phyloP scores from a whole-genome alignment of 2,329 filamentous ascomycete species.

The Penicillium sclerotiorum region DNA sequence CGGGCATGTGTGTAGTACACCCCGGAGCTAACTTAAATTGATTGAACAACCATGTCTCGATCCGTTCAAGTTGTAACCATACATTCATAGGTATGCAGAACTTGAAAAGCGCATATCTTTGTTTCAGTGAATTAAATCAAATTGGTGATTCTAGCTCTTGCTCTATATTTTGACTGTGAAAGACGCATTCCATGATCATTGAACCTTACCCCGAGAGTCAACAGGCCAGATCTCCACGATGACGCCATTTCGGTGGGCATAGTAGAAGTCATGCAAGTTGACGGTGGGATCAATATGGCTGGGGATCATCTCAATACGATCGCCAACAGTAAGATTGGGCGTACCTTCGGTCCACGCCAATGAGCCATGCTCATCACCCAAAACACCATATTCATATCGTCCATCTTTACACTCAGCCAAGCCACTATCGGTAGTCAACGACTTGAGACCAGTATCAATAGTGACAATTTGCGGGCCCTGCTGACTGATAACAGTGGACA shows the following conservation, averaged over 20 bases:
- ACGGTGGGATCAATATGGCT: constrained; percentile 60
- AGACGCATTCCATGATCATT: constrained; percentile 42
- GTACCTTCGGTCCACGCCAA: constrained; percentile 49
- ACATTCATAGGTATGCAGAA: no score
- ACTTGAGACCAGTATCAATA: constrained; percentile 56
- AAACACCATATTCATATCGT: constrained; percentile 47
- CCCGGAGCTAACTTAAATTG: no score
- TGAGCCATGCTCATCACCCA: constrained; percentile 56
- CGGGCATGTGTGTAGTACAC: no score
- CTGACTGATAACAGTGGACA: constrained; percentile 54
- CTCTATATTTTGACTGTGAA: no score
- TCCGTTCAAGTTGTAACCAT: no score
- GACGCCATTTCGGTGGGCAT: constrained; percentile 51
- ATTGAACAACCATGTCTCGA: no score
- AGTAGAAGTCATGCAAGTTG: constrained; percentile 57
- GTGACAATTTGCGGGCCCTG: constrained; percentile 50
- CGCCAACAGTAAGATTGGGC: constrained; percentile 46
- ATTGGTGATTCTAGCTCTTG: no score
- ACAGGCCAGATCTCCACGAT: constrained; percentile 58
- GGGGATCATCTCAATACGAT: constrained; percentile 56
- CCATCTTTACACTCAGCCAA: constrained; percentile 52
- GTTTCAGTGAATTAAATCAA: no score
- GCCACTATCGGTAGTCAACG: constrained; percentile 56
- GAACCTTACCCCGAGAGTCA: constrained; percentile 55
- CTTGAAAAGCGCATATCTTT: no score